Evolutionary conservation across 176 grass and related monocot species (phyloP).

Genomic region (Cenchrus purpureus): DNA sequence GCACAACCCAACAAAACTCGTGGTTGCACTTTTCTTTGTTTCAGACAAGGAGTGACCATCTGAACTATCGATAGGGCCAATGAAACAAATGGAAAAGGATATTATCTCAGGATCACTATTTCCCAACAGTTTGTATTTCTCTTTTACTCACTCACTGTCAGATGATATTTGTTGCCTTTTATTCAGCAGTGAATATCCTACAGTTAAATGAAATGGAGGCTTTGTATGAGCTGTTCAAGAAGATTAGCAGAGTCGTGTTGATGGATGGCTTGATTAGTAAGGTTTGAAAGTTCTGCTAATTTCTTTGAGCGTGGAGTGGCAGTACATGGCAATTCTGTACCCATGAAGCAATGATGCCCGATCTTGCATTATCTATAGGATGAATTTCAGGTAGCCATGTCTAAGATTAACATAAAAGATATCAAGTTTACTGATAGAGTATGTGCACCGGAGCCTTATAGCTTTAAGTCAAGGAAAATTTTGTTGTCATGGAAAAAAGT

Average conservation of each 20-base stretch:
- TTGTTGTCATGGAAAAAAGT: background rate
- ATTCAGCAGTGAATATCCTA: background rate
- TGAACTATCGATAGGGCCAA: too few species aligned
- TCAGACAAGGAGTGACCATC: too few species aligned
- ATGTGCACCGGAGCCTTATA: slow-evolving; percentile 22
- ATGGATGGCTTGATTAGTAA: slow-evolving; percentile 83
- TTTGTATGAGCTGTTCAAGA: slow-evolving; percentile 93
- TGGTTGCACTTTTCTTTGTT: too few species aligned
- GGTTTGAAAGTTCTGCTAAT: slow-evolving; percentile 37
- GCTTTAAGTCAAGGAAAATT: background rate
- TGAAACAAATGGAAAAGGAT: too few species aligned
- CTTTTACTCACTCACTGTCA: background rate
- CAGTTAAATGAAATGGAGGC: slow-evolving; percentile 94
- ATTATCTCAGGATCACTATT: too few species aligned
- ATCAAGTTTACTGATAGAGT: slow-evolving; percentile 88
- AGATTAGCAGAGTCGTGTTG: slow-evolving; percentile 84
- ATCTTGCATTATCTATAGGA: slow-evolving; percentile 47
- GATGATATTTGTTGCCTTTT: background rate
- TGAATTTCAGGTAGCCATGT: slow-evolving; percentile 82
- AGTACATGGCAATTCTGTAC: background rate
- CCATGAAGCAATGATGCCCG: background rate
- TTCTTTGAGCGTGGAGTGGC: slow-evolving; percentile 15
- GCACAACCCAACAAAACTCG: slow-evolving; percentile 24
- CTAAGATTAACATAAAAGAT: slow-evolving; percentile 82
- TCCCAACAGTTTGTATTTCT: slow-evolving; percentile 69